Conservation (phyloP, 2,329 filamentous ascomycete species). For the Tolypocladium inflatum region DNA sequence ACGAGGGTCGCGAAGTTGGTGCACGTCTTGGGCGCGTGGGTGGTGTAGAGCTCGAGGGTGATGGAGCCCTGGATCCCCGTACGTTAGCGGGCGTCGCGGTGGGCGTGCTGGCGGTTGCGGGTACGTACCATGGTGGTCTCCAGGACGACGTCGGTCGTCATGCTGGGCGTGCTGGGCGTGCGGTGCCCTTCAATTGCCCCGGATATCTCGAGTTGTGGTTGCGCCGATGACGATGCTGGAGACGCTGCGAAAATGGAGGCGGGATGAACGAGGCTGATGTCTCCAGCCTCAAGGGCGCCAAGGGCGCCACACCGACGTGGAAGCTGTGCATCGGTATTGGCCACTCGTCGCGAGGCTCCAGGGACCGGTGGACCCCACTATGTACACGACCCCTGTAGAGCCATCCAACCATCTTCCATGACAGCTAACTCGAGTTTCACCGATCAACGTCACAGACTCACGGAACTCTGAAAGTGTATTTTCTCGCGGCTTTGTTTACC, state of each 20-base stretch:
- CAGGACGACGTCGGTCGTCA: conserved; percentile 71
- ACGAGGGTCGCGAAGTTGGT: conserved; percentile 78
- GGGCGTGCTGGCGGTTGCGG: background rate
- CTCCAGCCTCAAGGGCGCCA: background rate
- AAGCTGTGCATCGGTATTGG: background rate
- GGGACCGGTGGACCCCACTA: background rate
- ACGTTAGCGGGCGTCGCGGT: background rate
- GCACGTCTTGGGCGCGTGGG: conserved; percentile 83
- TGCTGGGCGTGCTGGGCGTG: conserved; percentile 33
- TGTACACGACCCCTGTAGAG: background rate
- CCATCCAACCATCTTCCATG: background rate
- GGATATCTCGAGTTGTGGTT: background rate
- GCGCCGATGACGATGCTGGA: background rate
- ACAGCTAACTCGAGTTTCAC: background rate
- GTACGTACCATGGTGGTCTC: conserved; percentile 72
- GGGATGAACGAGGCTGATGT: conserved; percentile 4
- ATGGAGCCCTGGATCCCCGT: conserved; percentile 57
- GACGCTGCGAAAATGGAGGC: background rate
- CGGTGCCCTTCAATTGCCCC: background rate
- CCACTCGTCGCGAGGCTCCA: background rate
- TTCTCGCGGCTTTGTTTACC: background rate
- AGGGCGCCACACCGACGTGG: background rate
- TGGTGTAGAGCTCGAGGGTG: conserved; percentile 78
- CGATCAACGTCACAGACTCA: background rate
- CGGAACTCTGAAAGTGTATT: too few relatives aligned